phyloP scores from a whole-genome alignment of 352 stramenopile species.

The Globisporangium lucens region DNA sequence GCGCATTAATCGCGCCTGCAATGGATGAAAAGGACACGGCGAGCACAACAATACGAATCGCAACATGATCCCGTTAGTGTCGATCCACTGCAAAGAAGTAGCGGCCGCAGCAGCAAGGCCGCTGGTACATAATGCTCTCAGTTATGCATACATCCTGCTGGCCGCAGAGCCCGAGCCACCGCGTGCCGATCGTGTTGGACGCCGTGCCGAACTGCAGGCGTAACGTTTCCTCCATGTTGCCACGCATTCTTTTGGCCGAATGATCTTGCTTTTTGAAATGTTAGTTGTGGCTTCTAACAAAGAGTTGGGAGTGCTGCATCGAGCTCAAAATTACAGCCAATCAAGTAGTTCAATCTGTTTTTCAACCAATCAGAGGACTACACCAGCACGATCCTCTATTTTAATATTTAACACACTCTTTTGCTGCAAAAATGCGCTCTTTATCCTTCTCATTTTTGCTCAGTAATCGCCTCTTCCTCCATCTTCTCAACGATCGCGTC shows the following conservation, averaged over 20 bases:
- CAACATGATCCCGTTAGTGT: not conserved
- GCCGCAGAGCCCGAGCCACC: constrained; percentile 55
- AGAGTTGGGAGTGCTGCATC: not conserved
- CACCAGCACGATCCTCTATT: not conserved
- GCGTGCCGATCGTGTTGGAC: constrained; percentile 59
- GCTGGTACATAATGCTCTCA: not conserved
- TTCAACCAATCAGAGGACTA: not conserved
- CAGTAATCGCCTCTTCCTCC: not conserved
- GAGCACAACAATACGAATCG: not conserved
- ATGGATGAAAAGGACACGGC: not conserved
- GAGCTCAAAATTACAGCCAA: not conserved
- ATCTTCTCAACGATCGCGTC: not conserved
- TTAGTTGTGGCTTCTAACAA: not conserved
- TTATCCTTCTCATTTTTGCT: not conserved
- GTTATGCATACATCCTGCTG: constrained; percentile 28
- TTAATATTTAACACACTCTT: not conserved
- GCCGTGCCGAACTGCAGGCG: constrained; percentile 72
- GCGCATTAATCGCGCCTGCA: constrained; percentile 25
- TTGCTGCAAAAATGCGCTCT: not conserved
- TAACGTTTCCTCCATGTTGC: constrained; percentile 50
- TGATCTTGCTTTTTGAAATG: constrained; percentile 3
- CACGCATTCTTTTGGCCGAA: constrained; percentile 5
- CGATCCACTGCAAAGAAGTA: not conserved
- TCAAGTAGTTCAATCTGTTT: not conserved
- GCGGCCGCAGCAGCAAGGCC: not conserved